A percentile compares a stretch with the other conserved stretches of the same genome.
Conservation (phyloP, 2,329 filamentous ascomycete genomes). For the Paraphoma sp. region DNA sequence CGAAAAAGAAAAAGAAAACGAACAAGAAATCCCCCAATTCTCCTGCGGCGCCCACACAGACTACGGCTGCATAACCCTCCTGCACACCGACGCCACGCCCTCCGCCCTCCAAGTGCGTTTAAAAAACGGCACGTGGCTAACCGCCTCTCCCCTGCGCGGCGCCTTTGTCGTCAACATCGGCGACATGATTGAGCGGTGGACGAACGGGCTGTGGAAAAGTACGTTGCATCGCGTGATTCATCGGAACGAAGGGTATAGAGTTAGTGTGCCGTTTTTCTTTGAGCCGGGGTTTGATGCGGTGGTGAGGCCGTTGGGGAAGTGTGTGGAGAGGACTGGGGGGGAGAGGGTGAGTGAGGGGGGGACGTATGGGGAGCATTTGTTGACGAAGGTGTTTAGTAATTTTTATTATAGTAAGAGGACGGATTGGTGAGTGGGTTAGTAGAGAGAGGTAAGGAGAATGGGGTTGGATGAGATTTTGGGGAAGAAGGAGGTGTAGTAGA, state of each 20-base stretch:
- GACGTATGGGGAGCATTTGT: conserved; percentile 53
- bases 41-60: conserved; percentile 54
- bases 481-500: no score
- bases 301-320: conserved; percentile 47
- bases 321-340: conserved; percentile 44
- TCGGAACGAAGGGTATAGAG: conserved; percentile 44
- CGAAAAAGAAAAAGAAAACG: neutral
- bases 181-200: conserved; percentile 58
- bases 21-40: conserved; percentile 31
- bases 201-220: conserved; percentile 51
- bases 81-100: conserved; percentile 53
- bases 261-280: conserved; percentile 59
- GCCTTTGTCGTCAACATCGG: conserved; percentile 59
- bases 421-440: no score
- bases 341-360: conserved; percentile 37
- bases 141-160: conserved; percentile 53
- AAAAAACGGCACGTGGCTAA: conserved; percentile 53
- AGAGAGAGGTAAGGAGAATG: no score
- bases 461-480: no score
- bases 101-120: conserved; percentile 53
- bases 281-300: conserved; percentile 53
- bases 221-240: conserved; percentile 57
- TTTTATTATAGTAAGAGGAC: conserved; percentile 45
- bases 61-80: conserved; percentile 56
- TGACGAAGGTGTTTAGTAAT: conserved; percentile 52